These are phyloP conservation scores for Penicillium ochrochloron DNA, from an alignment of 495 filamentous ascomycete species.

Conservation along the genomic window DNA sequence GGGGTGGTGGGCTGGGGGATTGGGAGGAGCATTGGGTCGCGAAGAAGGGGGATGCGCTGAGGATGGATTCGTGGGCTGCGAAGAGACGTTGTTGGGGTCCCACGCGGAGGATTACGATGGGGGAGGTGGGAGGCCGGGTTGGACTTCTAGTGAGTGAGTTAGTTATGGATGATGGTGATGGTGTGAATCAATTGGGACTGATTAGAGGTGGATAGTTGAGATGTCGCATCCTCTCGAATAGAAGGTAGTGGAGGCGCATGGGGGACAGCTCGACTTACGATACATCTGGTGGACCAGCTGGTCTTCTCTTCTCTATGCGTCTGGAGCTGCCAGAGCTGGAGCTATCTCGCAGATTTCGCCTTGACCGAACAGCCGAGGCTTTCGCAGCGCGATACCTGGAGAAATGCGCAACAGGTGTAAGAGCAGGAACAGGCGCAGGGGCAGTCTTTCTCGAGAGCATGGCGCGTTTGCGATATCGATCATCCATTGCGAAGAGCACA, in stretches of 20 bases:
- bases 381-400: conserved; percentile 54
- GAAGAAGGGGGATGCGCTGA: conserved; percentile 80
- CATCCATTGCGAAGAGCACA: neutral
- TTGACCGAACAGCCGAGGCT: conserved; percentile 24
- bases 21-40: conserved; percentile 35
- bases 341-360: conserved; percentile 22
- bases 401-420: conserved; percentile 37
- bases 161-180: neutral
- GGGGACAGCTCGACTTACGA: conserved; percentile 37
- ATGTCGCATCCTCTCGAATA: neutral
- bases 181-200: neutral
- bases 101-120: conserved; percentile 79
- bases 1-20: conserved; percentile 23
- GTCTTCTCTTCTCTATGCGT: conserved; percentile 34
- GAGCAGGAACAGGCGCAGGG: conserved; percentile 15
- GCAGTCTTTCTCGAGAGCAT: conserved; percentile 42
- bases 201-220: neutral
- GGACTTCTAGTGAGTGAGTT: conserved; percentile 12
- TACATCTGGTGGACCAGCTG: conserved; percentile 37
- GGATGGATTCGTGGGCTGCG: conserved; percentile 86
- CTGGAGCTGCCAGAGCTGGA: conserved; percentile 34
- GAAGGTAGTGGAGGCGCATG: neutral
- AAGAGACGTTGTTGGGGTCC: conserved; percentile 82
- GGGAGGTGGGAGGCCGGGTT: conserved; percentile 62
- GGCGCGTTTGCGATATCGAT: conserved; percentile 10